Base-by-base conservation (phyloP, 1,284 basidiomycete genomes). In the Ceratobasidium sp. region DNA sequence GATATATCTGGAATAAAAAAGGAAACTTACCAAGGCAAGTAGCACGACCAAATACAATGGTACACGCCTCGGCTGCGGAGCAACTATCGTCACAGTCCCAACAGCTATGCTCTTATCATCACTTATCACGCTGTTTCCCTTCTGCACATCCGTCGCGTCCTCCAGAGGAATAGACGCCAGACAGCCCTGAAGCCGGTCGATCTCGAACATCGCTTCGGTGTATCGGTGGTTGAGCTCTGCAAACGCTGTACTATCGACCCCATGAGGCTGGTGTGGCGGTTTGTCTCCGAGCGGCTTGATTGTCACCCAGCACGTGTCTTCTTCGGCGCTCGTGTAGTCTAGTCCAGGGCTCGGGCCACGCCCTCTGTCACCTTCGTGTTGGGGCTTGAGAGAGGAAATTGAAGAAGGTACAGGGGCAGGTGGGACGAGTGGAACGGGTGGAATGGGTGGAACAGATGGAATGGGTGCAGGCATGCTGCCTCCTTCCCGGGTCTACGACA, bases 1-100 rank as follows among this genome's bases (percentile, higher is more conserved):
- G n/a, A n/a, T n/a, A n/a, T n/a, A 43, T 24, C 29, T n/a, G n/a
- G 31, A 24, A 3, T n/a, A 14, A 27, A 2, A 7, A 22, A 16
- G 22, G 9, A 24, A 37, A 53, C 69, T 49, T 43, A 62, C 91
- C 72, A 96, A 86, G 48, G 92, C 91, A 79, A 97, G 90, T 82
- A 92, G 90, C 74, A 93, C 90, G 72, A 97, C 94, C 77, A 96
- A 88, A 83, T 95, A 93, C 77, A 96, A 87, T 14, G 72, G 54
- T 1, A 76, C 65, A 29, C 72, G 59, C 61, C 94, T 93, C 77
- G 88, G 88, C 71, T 86, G 75, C 31, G 76, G 86, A 77, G 85
- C 82, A 66, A 24, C 34, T 29, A 48, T 59, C 16, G 84, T 82
- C 51, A 83, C 81, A 58, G 89, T 89, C 68, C 89, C 88, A 62